phyloP scores from a whole-genome alignment of 2,329 filamentous ascomycete species.

The Nemania sp. region DNA sequence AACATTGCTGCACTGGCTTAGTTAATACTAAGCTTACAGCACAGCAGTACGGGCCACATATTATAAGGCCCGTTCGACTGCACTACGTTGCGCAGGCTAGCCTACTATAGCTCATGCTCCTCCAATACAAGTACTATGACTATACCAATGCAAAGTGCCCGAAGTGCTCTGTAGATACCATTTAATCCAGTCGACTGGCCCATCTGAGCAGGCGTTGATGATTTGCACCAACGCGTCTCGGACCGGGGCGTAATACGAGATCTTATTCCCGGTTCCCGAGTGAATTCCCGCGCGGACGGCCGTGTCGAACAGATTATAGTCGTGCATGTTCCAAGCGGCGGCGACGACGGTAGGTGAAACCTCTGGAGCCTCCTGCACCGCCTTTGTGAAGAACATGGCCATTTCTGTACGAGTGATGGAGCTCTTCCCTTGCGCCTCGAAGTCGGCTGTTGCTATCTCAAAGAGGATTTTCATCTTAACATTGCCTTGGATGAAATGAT shows the following conservation, averaged over 20 bases:
- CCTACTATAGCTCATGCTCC: too few species aligned
- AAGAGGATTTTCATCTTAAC: constrained; percentile 4
- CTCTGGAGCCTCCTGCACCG: neutral
- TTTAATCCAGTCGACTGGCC: constrained; percentile 16
- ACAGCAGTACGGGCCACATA: too few species aligned
- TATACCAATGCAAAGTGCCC: too few species aligned
- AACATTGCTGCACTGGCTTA: too few species aligned
- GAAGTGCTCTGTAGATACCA: too few species aligned
- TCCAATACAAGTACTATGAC: too few species aligned
- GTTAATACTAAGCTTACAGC: too few species aligned
- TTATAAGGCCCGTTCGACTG: too few species aligned
- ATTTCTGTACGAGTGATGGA: neutral
- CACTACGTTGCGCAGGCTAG: too few species aligned
- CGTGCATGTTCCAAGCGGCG: constrained; percentile 7
- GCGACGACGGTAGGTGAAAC: neutral
- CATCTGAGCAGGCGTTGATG: neutral
- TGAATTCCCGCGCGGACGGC: constrained; percentile 8
- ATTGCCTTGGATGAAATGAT: constrained; percentile 10
- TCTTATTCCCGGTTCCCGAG: neutral
- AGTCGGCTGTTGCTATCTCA: constrained; percentile 4
- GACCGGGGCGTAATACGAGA: neutral
- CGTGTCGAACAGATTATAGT: constrained; percentile 7
- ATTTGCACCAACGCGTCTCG: neutral
- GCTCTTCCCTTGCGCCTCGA: neutral
- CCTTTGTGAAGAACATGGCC: neutral